Evolutionary conservation across 257 asterid species (phyloP), one percentile per base, ranked within the genome.

Genomic region (Striga asiatica): DNA sequence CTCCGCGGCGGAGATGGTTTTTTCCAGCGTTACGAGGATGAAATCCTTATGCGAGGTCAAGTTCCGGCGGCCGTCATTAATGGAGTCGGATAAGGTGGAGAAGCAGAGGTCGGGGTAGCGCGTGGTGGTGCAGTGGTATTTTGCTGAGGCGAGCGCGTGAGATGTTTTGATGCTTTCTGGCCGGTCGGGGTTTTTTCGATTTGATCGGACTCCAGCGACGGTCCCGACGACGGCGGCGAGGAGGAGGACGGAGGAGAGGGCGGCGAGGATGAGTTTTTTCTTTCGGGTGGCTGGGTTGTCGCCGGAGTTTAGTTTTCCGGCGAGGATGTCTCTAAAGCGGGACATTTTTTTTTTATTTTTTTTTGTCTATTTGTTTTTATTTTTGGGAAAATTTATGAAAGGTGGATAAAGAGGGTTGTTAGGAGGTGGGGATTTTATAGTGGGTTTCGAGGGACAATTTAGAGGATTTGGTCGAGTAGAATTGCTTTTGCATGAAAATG

Each of bases 31-130:
- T 47, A 81, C 2, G 7, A 78, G 10, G 56, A 83, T 69, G 4
- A 83, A 77, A 69, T 83, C 94, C 27, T 76, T 83, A 1, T 22
- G 21, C 53, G 73, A 67, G 0, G 54, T 47, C 12, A 83, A 74
- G 17, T 67, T 69, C 54, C 58, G 57, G 28, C 56, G 12, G 70
- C 18, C 19, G 69, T 13, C 64, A 75, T 7, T 45, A 35, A 74
- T 70, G 12, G 81, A 69, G 0, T 49, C 73, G 0, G 80, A 74
- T 4, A 83, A 50, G 65, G 94, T 3, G 54, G 86, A 76, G 50
- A 71, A 76, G 67, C 94, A 83, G 6, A 83, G 71, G 1, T 80
- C 86, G 0, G 89, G 86, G 74, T 83, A 71, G 12, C 74, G 14
- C 14, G 89, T 78, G 82, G 11, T 48, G 59, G 67, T 58, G 74